Evolutionary conservation across 495 filamentous ascomycete species (phyloP).

Genomic region (Aspergillus incahuasiensis): DNA sequence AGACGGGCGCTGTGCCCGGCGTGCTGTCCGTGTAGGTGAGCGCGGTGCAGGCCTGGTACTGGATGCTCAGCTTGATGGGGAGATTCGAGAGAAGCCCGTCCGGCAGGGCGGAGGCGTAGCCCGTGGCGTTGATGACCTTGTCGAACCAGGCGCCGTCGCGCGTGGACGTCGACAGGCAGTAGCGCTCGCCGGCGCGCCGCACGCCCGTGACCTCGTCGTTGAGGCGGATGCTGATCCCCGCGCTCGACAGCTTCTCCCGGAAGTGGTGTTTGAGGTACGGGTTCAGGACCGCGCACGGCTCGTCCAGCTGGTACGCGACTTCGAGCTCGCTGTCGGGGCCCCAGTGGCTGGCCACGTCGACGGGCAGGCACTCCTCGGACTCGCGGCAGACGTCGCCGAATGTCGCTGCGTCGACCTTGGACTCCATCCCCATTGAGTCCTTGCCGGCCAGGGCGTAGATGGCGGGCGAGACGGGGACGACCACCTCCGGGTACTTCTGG

Average conservation of each 20-base stretch:
- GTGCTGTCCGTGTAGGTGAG: slow-evolving; percentile 1
- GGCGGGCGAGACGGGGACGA: not conserved
- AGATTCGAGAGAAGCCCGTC: not conserved
- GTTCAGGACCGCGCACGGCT: not conserved
- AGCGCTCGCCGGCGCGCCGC: not conserved
- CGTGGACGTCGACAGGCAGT: not conserved
- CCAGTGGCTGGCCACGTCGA: not conserved
- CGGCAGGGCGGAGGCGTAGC: not conserved
- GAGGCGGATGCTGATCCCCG: not conserved
- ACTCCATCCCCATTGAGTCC: not conserved
- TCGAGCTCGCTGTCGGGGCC: not conserved
- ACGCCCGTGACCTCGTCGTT: not conserved
- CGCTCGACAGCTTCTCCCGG: not conserved
- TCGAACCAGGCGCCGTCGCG: not conserved
- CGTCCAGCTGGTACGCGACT: slow-evolving; percentile 1
- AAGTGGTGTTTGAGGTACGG: not conserved
- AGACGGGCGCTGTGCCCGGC: not conserved
- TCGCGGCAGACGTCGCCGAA: slow-evolving; percentile 6
- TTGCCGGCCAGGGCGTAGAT: not conserved
- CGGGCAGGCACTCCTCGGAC: not conserved
- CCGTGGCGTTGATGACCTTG: slow-evolving; percentile 4
- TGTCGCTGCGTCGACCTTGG: not conserved
- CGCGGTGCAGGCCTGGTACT: not conserved
- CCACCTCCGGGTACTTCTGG: not conserved
- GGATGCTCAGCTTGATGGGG: not conserved